A percentile compares a stretch with the other conserved stretches of the same genome.
Evolutionary conservation across 2,329 filamentous ascomycete species (phyloP).

Genomic region (Pseudocercospora musae): DNA sequence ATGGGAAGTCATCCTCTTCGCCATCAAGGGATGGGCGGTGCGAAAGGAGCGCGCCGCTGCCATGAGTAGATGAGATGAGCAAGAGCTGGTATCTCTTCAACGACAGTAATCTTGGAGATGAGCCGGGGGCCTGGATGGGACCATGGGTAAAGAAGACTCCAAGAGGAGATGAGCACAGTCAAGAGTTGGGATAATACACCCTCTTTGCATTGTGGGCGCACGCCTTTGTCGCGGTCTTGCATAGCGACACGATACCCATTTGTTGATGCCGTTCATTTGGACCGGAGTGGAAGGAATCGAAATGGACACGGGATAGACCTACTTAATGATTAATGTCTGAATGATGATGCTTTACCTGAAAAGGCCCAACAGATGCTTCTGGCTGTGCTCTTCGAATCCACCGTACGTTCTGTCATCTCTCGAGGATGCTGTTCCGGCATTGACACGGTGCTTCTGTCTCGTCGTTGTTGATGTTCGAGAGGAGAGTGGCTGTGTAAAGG

Average conservation of each 20-base stretch:
- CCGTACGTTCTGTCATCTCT: neutral
- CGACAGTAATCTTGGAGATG: neutral
- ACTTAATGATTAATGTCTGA: constrained; percentile 1
- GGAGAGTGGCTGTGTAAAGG: neutral
- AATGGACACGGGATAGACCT: neutral
- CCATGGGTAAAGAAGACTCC: neutral
- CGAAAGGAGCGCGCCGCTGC: constrained; percentile 34
- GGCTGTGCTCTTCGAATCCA: neutral
- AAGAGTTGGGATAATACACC: neutral
- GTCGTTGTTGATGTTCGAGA: neutral
- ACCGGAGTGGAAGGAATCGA: neutral
- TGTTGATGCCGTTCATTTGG: neutral
- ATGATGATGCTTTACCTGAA: neutral
- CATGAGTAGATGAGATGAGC: constrained; percentile 6
- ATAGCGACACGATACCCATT: constrained; percentile 11
- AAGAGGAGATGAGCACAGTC: neutral
- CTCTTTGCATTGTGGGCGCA: neutral
- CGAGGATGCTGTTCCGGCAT: neutral
- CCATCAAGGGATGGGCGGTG: constrained; percentile 81
- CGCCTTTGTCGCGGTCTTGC: neutral
- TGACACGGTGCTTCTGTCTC: neutral
- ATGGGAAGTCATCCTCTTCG: constrained; percentile 73
- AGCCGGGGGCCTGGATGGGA: neutral
- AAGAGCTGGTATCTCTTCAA: constrained; percentile 5
- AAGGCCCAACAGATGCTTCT: neutral